Base-by-base conservation (phyloP, 2,329 filamentous ascomycete genomes). In the Blastomyces silverae region DNA sequence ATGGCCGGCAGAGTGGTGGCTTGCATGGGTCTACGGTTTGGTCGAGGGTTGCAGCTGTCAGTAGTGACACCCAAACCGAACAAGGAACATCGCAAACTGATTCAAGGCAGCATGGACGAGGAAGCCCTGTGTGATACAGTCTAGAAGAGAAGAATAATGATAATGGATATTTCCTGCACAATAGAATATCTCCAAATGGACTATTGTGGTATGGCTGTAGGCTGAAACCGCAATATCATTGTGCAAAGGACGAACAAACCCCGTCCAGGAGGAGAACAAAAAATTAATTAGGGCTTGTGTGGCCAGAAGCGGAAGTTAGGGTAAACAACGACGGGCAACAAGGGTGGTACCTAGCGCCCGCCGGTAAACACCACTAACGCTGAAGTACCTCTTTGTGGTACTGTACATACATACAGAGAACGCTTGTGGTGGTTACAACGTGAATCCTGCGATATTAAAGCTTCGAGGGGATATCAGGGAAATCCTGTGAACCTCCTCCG, bases 11-110 rank as follows among this genome's bases (percentile, higher is more conserved):
- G 20, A 28, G 44, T 25, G 59, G 59, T 61, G 59, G 59, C 59
- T 48, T 61, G 59, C 59, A 61, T 48, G 42, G 58, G 59, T 37
- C 59, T 42, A 50, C 44, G 58, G 50, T 50, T 50, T 44, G 59
- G 44, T 10, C n/a, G 44, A 61, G 44, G 59, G 59, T 61, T 52
- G 59, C 59, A 61, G 59, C 13, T 61, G 59, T 61, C 59, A 61
- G 59, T 50, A 61, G 59, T 61, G 59, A 61, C 59, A 61, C 59
- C 56, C 56, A 59, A 59, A 3, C 37, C 44, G 50, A 48, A 34
- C 59, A 61, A 25, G 44, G 59, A 50, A 61, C 25, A 39, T 34
- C 20, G 59, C n/a, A 61, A 2, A 48, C 59, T 37, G 17, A 48
- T 28, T 39, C 59, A 50, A 61, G 44, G 46, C 28, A 50, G 44